These are phyloP conservation scores for Bruguiera sexangula DNA, from an alignment of 345 rosid species.

Conservation along the genomic window DNA sequence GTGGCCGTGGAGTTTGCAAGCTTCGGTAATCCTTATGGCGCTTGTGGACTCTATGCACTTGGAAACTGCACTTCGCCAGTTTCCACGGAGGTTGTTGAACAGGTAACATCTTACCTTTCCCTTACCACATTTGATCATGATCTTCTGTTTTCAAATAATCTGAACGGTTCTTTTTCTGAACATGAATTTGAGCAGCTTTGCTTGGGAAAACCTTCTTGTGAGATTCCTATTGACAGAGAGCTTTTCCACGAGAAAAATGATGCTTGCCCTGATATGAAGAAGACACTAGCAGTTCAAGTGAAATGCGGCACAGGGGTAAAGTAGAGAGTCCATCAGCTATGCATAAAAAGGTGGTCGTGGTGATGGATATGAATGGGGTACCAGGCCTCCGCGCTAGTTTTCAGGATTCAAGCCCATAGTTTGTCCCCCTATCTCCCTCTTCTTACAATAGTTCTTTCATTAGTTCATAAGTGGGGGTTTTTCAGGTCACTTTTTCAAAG, in stretches of 20 bases:
- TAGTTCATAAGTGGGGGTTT: neutral
- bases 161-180: too few relatives aligned
- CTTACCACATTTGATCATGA: neutral
- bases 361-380: neutral
- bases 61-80: constrained; percentile 57
- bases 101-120: constrained; percentile 26
- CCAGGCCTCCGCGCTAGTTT: neutral
- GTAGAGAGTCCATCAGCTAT: neutral
- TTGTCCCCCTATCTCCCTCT: neutral
- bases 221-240: constrained; percentile 43
- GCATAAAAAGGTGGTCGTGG: neutral
- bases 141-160: neutral
- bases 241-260: constrained; percentile 36
- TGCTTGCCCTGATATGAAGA: constrained; percentile 35
- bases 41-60: constrained; percentile 48
- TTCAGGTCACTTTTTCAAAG: neutral
- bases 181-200: constrained; percentile 38
- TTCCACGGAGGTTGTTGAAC: constrained; percentile 57
- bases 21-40: constrained; percentile 70
- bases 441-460: neutral
- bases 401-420: neutral
- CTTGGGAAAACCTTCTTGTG: constrained; percentile 52
- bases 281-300: constrained; percentile 63
- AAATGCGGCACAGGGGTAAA: constrained; percentile 36
- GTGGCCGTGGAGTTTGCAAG: constrained; percentile 68